Evolutionary conservation across 108 stramenopile species (phyloP).

Genomic region (Cylindrotheca closterium): DNA sequence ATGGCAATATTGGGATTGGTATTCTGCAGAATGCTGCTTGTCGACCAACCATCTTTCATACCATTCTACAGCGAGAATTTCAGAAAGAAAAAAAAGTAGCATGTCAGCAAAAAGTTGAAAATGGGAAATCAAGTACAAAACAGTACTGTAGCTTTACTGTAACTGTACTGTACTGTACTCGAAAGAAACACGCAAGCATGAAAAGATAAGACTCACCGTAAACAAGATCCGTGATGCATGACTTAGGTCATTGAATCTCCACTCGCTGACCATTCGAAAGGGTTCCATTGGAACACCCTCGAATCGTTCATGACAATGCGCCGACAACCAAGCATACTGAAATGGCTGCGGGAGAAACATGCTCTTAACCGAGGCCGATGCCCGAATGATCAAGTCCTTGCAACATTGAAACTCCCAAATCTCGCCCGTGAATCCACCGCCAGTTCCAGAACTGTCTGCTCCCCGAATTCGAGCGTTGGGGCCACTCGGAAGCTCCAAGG

Average conservation of each 20-base stretch:
- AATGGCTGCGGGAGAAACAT: conserved; percentile 26
- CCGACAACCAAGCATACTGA: conserved; percentile 34
- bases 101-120: too few relatives aligned
- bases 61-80: conserved; percentile 40
- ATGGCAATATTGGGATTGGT: conserved; percentile 50
- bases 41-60: conserved; percentile 36
- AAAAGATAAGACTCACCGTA: conserved; percentile 31
- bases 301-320: conserved; percentile 66
- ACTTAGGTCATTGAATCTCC: conserved; percentile 59
- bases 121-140: too few relatives aligned
- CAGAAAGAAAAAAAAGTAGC: background rate
- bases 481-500: conserved; percentile 58
- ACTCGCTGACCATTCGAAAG: conserved; percentile 41
- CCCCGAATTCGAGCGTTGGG: conserved; percentile 54
- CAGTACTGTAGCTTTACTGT: too few relatives aligned
- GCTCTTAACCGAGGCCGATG: conserved; percentile 13
- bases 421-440: conserved; percentile 52
- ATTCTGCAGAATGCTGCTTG: conserved; percentile 60
- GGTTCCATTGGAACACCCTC: conserved; percentile 50
- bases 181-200: too few relatives aligned
- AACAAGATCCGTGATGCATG: conserved; percentile 57
- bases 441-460: conserved; percentile 71
- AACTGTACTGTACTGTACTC: too few relatives aligned
- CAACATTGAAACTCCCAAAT: conserved; percentile 81
- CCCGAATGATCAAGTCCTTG: conserved; percentile 11